phyloP scores from a whole-genome alignment of 1,284 basidiomycete species.

The Rhodotorula mucilaginosa region DNA sequence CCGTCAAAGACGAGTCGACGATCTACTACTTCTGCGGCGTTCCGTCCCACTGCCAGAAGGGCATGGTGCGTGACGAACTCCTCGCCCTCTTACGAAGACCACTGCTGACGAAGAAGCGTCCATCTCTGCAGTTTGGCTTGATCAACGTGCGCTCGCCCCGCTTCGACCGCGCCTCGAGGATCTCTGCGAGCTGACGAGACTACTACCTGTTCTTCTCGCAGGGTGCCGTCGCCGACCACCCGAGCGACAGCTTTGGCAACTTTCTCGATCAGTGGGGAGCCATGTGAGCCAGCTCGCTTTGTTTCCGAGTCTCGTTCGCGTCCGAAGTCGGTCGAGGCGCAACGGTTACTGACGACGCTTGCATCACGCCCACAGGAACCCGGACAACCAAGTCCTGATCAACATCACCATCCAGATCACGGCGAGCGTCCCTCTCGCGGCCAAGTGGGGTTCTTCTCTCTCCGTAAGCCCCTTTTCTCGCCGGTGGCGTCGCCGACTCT shows the following conservation, averaged over 20 bases:
- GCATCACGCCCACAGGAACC: not conserved
- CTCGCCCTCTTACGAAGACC: no score
- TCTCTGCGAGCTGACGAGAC: not conserved
- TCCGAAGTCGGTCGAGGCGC: no score
- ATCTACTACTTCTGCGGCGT: slow-evolving; percentile 32
- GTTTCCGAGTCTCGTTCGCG: no score
- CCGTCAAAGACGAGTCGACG: slow-evolving; percentile 16
- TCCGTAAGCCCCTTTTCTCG: slow-evolving; percentile 6
- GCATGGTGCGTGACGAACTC: slow-evolving; percentile 16
- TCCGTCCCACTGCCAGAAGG: slow-evolving; percentile 33
- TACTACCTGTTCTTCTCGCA: not conserved
- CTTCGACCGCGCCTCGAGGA: not conserved
- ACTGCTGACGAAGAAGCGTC: not conserved
- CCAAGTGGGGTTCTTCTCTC: slow-evolving; percentile 17
- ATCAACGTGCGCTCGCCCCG: slow-evolving; percentile 14
- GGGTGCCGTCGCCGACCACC: not conserved
- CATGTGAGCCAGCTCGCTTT: not conserved
- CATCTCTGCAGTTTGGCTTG: slow-evolving; percentile 11
- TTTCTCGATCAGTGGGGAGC: slow-evolving; percentile 6
- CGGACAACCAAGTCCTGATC: slow-evolving; percentile 1
- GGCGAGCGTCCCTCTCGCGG: slow-evolving; percentile 2
- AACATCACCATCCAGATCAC: slow-evolving; percentile 20
- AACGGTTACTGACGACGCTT: no score
- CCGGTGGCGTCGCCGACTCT: not conserved
- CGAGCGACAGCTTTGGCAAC: not conserved